Evolutionary conservation across 1,139 yeast species (phyloP).

Genomic region (Cylindricascospora bacillispora): DNA sequence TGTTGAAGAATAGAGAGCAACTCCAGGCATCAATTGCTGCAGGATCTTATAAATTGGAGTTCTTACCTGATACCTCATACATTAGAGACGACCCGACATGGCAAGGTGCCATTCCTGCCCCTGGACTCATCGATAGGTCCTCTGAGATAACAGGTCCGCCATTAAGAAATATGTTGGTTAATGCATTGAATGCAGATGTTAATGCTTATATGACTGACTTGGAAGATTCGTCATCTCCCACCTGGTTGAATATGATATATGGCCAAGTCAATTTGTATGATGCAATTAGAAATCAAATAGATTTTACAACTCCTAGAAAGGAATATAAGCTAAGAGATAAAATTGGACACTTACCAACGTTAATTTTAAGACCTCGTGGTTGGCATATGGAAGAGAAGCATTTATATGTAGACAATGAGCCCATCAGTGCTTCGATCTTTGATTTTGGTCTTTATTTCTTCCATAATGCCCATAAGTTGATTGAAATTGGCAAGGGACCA

Average conservation of each 20-base stretch:
- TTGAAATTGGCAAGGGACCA: slow-evolving; percentile 53
- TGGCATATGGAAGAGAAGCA: slow-evolving; percentile 72
- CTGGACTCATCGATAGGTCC: slow-evolving; percentile 52
- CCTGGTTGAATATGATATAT: slow-evolving; percentile 73
- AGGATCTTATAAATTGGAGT: slow-evolving; percentile 43
- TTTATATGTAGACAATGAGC: slow-evolving; percentile 54
- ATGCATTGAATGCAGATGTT: slow-evolving; percentile 76
- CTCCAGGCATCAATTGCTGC: slow-evolving; percentile 46
- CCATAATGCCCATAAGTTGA: slow-evolving; percentile 47
- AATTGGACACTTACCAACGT: slow-evolving; percentile 47
- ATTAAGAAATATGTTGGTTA: slow-evolving; percentile 80
- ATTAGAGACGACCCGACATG: slow-evolving; percentile 60
- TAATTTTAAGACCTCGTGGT: slow-evolving; percentile 74
- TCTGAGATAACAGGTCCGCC: slow-evolving; percentile 85
- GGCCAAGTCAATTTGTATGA: slow-evolving; percentile 89
- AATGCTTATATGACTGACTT: slow-evolving; percentile 90
- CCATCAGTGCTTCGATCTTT: slow-evolving; percentile 58
- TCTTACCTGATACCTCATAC: slow-evolving; percentile 47
- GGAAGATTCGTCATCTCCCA: slow-evolving; percentile 88
- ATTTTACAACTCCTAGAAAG: slow-evolving; percentile 38
- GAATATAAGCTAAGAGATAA: slow-evolving; percentile 34
- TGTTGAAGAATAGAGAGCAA: slow-evolving; percentile 45
- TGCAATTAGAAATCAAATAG: slow-evolving; percentile 56
- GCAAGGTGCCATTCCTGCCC: slow-evolving; percentile 55
- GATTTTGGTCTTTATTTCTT: slow-evolving; percentile 64